These are phyloP conservation scores for Penicillium sp. DNA, from an alignment of 2,329 filamentous ascomycete species.

Conservation along the genomic window DNA sequence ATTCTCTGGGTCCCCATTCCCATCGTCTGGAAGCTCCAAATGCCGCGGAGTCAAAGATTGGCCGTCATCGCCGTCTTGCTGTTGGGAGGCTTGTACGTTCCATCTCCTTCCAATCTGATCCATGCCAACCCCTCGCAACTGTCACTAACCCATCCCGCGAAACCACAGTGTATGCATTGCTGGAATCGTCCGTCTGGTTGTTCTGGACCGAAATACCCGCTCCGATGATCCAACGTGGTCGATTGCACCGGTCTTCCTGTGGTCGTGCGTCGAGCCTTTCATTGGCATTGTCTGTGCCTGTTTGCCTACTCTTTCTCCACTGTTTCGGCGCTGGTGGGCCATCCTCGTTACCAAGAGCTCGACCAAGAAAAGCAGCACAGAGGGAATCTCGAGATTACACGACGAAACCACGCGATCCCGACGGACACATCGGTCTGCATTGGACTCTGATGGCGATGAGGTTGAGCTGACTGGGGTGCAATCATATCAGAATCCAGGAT, in stretches of 20 bases:
- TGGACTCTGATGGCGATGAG: slow-evolving; percentile 1
- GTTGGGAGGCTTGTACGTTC: slow-evolving; percentile 32
- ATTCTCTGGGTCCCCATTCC: slow-evolving; percentile 33
- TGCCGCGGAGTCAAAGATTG: slow-evolving; percentile 28
- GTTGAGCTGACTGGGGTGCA: slow-evolving; percentile 2
- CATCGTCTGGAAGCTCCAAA: slow-evolving; percentile 29
- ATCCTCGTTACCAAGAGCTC: not conserved
- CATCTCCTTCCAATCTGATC: not conserved
- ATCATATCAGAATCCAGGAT: not conserved
- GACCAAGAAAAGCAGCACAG: not conserved
- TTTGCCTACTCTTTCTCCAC: slow-evolving; percentile 4
- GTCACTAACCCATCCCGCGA: not conserved
- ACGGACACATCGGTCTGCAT: not conserved
- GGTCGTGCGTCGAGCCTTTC: slow-evolving; percentile 12
- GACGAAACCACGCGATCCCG: not conserved
- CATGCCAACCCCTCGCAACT: too few relatives aligned
- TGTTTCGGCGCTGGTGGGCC: slow-evolving; percentile 11
- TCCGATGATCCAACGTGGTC: slow-evolving; percentile 6
- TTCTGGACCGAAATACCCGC: slow-evolving; percentile 1
- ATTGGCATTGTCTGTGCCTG: slow-evolving; percentile 11
- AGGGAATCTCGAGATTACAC: not conserved
- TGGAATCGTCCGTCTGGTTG: slow-evolving; percentile 7
- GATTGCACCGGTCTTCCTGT: slow-evolving; percentile 9
- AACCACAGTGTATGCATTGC: slow-evolving; percentile 8
- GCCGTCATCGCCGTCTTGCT: slow-evolving; percentile 31